Evolutionary conservation across 768 basidiomycete genomes (phyloP), one percentile per base, ranked within the genome.

Genomic region (Rubroboletus satanas): DNA sequence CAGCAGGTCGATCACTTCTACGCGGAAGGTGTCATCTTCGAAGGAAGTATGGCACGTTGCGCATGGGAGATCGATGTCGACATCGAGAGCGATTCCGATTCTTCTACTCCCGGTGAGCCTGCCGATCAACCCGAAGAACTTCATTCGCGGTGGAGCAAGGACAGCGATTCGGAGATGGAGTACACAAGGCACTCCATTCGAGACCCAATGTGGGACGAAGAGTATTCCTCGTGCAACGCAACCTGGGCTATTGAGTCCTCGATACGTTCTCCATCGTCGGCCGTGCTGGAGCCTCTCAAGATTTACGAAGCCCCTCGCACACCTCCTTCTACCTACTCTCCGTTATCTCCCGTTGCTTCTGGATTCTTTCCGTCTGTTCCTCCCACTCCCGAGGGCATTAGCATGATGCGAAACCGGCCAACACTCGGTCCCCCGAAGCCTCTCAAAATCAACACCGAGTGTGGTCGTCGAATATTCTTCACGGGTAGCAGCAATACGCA

Each of bases 21-120:
- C 61, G 81, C 84, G 5, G 79, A 81, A n/a, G 84, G 82, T 55
- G 88, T 83, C 45, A 75, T 90, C 53, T 89, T 90, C 59, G 88
- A 90, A 65, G 88, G 87, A 45, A 88, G 85, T 65, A 84, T 90
- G 75, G 88, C 89, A 31, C 79, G 84, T 39, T 88, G 87, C 59
- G 76, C 83, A 6, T 90, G 88, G 87, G 88, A 91, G 70, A 79
- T 83, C 15, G 85, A 84, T 47, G 80, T 85, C 75, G 83, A 77
- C 54, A 72, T 75, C 51, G 77, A 87, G 50, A 82, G 84, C 61
- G 84, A 85, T 67, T 82, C 78, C 57, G 78, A 84, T 57, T 79
- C 82, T 8, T 81, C 79, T 15, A 76, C 77, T 48, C 76, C 78
- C 50, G 77, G 66, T 9, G 71, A 74, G 51, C 66, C 75, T 32